These are phyloP conservation scores for Acrodontium crateriforme DNA, from an alignment of 2,329 filamentous ascomycete genomes.

Conservation along the genomic window DNA sequence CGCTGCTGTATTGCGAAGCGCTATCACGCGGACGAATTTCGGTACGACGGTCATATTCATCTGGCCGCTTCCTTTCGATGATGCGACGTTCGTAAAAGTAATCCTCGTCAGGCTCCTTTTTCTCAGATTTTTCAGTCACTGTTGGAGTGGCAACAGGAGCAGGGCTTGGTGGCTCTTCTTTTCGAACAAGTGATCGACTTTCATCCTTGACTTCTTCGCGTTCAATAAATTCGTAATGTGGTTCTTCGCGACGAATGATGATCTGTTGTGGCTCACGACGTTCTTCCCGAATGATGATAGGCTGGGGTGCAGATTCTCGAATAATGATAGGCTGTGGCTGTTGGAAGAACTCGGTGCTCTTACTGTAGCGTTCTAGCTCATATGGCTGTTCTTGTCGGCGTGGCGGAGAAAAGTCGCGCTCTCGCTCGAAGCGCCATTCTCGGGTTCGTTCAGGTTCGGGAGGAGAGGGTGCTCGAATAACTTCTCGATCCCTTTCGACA, in stretches of 20 bases:
- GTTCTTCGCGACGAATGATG: conserved; percentile 42
- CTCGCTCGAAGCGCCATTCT: conserved; percentile 39
- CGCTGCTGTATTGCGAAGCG: conserved; percentile 43
- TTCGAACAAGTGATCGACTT: conserved; percentile 29
- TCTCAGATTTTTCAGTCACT: not conserved
- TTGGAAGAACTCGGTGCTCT: conserved; percentile 39
- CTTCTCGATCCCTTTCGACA: conserved; percentile 23
- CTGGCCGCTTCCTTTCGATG: conserved; percentile 39
- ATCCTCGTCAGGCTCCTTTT: conserved; percentile 29
- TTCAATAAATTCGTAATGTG: conserved; percentile 46
- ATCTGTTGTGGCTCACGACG: conserved; percentile 32
- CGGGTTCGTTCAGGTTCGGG: conserved; percentile 29
- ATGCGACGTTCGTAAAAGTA: conserved; percentile 48
- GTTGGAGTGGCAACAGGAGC: conserved; percentile 4
- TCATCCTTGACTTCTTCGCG: conserved; percentile 39
- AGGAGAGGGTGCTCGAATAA: conserved; percentile 22
- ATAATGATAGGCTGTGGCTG: conserved; percentile 38
- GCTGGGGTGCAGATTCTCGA: conserved; percentile 36
- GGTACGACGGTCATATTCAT: conserved; percentile 28
- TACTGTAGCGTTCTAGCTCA: conserved; percentile 38
- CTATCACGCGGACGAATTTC: conserved; percentile 40
- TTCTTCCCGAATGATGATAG: conserved; percentile 42
- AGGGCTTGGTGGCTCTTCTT: conserved; percentile 25
- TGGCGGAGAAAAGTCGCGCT: conserved; percentile 32
- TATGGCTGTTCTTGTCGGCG: conserved; percentile 27